Percentiles rank a stretch among this genome's conserved stretches.
phyloP scores from a whole-genome alignment of 495 filamentous ascomycete genomes.

The Lasiosphaeria ovina region DNA sequence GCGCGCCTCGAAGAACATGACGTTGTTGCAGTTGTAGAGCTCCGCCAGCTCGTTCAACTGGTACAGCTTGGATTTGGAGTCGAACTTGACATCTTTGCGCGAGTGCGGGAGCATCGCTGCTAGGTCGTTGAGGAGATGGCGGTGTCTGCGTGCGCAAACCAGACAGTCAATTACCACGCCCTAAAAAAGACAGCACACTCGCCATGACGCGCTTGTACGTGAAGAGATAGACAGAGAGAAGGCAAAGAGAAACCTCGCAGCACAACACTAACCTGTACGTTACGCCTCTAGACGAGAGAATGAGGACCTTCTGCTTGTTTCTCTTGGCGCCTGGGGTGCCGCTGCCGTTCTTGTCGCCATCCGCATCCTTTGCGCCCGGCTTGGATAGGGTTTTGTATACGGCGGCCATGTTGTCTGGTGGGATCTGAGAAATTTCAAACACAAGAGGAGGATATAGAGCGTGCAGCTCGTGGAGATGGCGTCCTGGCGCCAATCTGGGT shows the following conservation, averaged over 20 bases:
- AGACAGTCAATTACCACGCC: not conserved
- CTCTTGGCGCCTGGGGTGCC: conserved; percentile 39
- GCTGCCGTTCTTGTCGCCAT: conserved; percentile 28
- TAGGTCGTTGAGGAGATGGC: conserved; percentile 89
- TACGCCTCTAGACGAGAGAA: conserved; percentile 84
- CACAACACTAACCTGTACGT: conserved; percentile 64
- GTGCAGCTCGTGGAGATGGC: conserved; percentile 14
- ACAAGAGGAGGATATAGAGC: not conserved
- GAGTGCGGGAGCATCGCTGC: conserved; percentile 85
- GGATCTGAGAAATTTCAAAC: no score
- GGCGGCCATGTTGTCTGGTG: conserved; percentile 67
- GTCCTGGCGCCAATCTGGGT: not conserved
- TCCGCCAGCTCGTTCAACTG: conserved; percentile 96
- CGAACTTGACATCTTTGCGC: conserved; percentile 92
- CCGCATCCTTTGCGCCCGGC: conserved; percentile 48
- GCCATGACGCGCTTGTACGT: not conserved
- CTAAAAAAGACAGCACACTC: not conserved
- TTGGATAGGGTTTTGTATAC: conserved; percentile 93
- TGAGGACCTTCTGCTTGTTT: conserved; percentile 78
- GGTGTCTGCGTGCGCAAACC: conserved; percentile 58
- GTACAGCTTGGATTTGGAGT: conserved; percentile 91
- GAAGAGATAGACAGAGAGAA: not conserved
- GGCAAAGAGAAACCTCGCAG: not conserved
- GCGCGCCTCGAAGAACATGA: conserved; percentile 92
- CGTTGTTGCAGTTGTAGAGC: conserved; percentile 98